Conservation (phyloP, 2,329 filamentous ascomycete genomes). For the Fusarium incarnatum region DNA sequence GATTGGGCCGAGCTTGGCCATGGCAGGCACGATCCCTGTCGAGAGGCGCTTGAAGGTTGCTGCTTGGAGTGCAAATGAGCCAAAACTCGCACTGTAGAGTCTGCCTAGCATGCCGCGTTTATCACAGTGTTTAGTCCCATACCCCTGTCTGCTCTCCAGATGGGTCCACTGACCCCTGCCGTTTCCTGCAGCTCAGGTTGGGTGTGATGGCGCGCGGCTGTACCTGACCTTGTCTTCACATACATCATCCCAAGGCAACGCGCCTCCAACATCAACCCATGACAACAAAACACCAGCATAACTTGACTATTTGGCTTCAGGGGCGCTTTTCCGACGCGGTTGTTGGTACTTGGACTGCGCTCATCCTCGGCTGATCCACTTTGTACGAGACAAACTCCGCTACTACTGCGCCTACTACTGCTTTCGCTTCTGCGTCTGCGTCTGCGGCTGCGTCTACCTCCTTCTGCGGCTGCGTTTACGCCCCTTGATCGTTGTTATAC, state of each 20-base stretch:
- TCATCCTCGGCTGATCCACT: conserved; percentile 33
- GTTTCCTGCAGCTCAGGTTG: conserved; percentile 35
- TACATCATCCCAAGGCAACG: conserved; percentile 22
- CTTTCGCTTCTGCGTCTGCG: conserved; percentile 21
- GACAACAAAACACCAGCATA: conserved; percentile 25
- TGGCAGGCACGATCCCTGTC: conserved; percentile 33
- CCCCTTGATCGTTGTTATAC: conserved; percentile 7
- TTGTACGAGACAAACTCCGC: conserved; percentile 29
- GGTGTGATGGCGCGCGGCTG: conserved; percentile 44
- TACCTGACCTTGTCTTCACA: conserved; percentile 35
- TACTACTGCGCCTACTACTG: conserved; percentile 28
- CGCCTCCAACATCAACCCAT: conserved; percentile 39
- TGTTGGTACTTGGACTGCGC: conserved; percentile 13
- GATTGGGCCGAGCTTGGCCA: conserved; percentile 24
- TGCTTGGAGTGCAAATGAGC: neutral
- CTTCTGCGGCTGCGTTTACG: conserved; percentile 25
- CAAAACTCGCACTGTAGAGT: conserved; percentile 24
- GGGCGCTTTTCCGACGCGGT: conserved; percentile 22
- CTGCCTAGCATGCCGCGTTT: neutral
- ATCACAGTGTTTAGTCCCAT: conserved; percentile 36
- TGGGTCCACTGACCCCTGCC: conserved; percentile 36
- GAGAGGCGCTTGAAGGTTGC: conserved; percentile 36
- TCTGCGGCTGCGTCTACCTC: conserved; percentile 16
- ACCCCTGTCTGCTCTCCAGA: conserved; percentile 16
- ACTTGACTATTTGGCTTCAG: conserved; percentile 27